Evolutionary conservation across 495 filamentous ascomycete genomes (phyloP), one percentile per base, ranked within the genome.

Genomic region (Lasiosphaeris hirsuta): DNA sequence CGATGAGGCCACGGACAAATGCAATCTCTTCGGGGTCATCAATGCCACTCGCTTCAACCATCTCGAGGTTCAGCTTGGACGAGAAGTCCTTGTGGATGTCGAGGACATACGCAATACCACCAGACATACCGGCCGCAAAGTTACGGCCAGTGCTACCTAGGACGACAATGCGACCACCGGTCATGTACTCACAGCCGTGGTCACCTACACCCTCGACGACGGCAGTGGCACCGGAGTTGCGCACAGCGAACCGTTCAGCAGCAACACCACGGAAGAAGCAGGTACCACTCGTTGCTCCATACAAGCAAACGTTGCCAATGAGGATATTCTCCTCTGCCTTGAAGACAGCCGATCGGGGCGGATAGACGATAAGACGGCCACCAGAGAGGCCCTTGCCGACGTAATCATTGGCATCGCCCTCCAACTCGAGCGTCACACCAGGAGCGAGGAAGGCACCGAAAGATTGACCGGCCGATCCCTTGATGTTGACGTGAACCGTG

Each of bases 171-270:
- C 95, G 90, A 67, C 94, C 94, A 67, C 94, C 94, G 57, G 94
- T 98, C 94, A 99, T 99, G 82, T 99, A 99, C 78, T 99, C 94
- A 69, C 93, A 97, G 46, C 93, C 91, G 69, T 99, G 94, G 71
- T 99, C 94, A 79, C 94, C 94, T 52, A 96, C 85, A 74, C 95
- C 94, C 76, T 99, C 94, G 61, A 97, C 93, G 61, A 99, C 90
- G 34, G 95, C 94, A 33, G 88, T 97, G 42, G 90, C 94, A 70
- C 94, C 94, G 0, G 95, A 97, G 79, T 99, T 99, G 62, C 94
- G 90, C 51, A 99, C 94, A 46, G 92, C 93, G 65, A 99, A 99
- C 62, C 94, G 90, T 80, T 99, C 94, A 34, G 94, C 94, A 64
- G 94, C 94, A 30, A 97, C 81, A 78, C 94, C 94, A 59, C 95